Evolutionary conservation across 345 rosid species (phyloP).

Genomic region (Salix exigua): DNA sequence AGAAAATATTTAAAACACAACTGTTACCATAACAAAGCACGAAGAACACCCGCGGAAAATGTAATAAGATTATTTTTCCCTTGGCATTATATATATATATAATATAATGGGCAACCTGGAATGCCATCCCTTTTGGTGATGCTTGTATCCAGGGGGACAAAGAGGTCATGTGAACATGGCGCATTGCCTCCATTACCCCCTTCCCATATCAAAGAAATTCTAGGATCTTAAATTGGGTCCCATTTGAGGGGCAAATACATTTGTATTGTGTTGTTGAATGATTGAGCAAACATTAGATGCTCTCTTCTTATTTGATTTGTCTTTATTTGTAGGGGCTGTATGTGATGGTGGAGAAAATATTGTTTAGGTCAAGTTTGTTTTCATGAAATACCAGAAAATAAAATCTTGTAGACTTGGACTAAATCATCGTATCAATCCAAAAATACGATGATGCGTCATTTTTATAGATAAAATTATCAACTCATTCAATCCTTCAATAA

Average conservation of each 20-base stretch:
- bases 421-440: no score
- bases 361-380: background rate
- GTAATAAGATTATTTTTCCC: no score
- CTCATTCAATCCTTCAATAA: no score
- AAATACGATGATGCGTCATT: no score
- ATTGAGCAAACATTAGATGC: constrained; percentile 4
- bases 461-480: no score
- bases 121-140: constrained; percentile 23
- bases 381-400: background rate
- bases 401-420: no score
- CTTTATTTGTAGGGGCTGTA: background rate
- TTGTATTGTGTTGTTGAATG: constrained; percentile 23
- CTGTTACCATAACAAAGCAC: no score
- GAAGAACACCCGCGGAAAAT: no score
- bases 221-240: constrained; percentile 22
- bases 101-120: constrained; percentile 1
- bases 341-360: background rate
- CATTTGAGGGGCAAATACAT: constrained; percentile 12
- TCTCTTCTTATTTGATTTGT: constrained; percentile 15
- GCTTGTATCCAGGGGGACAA: constrained; percentile 34
- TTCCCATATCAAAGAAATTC: constrained; percentile 32
- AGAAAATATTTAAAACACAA: no score
- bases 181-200: constrained; percentile 28
- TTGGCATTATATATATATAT: no score
- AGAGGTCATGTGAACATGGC: constrained; percentile 40